Evolutionary conservation across 768 basidiomycete genomes (phyloP).

Genomic region (Tulasnella sp.): DNA sequence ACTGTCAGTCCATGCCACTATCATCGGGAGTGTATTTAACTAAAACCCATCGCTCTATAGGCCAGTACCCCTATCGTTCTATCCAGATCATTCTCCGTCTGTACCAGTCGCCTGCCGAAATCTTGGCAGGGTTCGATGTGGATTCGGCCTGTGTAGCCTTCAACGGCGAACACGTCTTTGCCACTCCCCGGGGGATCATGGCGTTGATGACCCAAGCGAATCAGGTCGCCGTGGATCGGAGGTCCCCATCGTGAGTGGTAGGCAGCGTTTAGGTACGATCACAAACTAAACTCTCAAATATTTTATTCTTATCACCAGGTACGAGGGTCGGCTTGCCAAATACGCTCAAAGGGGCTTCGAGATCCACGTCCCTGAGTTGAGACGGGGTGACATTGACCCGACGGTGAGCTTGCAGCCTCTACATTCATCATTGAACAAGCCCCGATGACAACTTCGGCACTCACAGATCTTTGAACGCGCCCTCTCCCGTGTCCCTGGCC

Average conservation of each 20-base stretch:
- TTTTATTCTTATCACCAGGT: conserved; percentile 1
- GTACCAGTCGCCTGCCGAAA: conserved; percentile 52
- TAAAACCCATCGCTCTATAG: conserved; percentile 24
- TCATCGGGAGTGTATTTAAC: neutral
- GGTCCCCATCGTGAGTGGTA: conserved; percentile 45
- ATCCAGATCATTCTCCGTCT: conserved; percentile 57
- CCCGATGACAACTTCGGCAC: too few species aligned
- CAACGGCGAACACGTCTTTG: conserved; percentile 45
- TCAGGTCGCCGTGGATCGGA: conserved; percentile 49
- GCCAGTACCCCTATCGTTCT: conserved; percentile 57
- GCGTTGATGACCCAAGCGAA: conserved; percentile 61
- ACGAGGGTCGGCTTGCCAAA: conserved; percentile 52
- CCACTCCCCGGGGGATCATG: conserved; percentile 47
- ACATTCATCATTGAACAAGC: neutral
- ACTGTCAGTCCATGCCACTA: conserved; percentile 32
- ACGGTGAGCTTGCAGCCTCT: conserved; percentile 33
- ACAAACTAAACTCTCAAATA: neutral
- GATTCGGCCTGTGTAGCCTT: conserved; percentile 53
- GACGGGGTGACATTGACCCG: conserved; percentile 45
- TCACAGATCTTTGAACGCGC: conserved; percentile 56
- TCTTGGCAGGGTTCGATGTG: conserved; percentile 58
- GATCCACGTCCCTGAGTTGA: conserved; percentile 43
- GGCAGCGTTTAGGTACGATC: neutral
- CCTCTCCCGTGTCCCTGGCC: conserved; percentile 44
- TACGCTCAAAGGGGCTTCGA: conserved; percentile 47